Conservation (phyloP, 164 flowering plant genomes). For the Piper betle region DNA sequence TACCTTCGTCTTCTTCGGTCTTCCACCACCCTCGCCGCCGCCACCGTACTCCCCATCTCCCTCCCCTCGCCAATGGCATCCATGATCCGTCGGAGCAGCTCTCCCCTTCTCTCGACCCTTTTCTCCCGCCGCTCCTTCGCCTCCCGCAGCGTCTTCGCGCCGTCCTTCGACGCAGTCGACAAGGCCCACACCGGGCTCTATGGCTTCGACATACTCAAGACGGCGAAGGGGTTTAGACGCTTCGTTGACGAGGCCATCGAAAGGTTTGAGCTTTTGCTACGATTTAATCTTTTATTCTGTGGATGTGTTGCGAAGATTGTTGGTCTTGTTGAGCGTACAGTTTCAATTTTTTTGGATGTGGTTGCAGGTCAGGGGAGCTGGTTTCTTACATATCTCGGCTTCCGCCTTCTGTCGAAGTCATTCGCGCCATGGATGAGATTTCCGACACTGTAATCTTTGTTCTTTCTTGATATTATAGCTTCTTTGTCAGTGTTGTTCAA, state of each 20-base stretch:
- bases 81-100: constrained; percentile 13
- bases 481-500: not conserved
- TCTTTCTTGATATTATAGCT: not conserved
- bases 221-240: constrained; percentile 63
- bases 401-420: constrained; percentile 58
- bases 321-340: not conserved
- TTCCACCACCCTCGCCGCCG: not conserved
- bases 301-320: not conserved
- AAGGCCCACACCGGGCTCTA: constrained; percentile 60
- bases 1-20: too few species aligned
- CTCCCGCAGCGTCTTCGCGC: constrained; percentile 16
- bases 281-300: not conserved
- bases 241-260: constrained; percentile 84
- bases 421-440: constrained; percentile 83
- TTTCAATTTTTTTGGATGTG: not conserved
- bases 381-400: constrained; percentile 38
- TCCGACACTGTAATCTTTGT: constrained; percentile 49
- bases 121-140: constrained; percentile 6
- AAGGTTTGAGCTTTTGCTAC: constrained; percentile 23
- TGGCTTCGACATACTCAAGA: constrained; percentile 59
- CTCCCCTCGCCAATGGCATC: constrained; percentile 4
- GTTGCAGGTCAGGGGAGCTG: constrained; percentile 62
- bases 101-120: constrained; percentile 5
- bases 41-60: not conserved
- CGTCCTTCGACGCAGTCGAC: constrained; percentile 15